A percentile compares a stretch with the other conserved stretches of the same genome.
phyloP scores from a whole-genome alignment of 2,329 filamentous ascomycete species.

The Fusarium lateritium region DNA sequence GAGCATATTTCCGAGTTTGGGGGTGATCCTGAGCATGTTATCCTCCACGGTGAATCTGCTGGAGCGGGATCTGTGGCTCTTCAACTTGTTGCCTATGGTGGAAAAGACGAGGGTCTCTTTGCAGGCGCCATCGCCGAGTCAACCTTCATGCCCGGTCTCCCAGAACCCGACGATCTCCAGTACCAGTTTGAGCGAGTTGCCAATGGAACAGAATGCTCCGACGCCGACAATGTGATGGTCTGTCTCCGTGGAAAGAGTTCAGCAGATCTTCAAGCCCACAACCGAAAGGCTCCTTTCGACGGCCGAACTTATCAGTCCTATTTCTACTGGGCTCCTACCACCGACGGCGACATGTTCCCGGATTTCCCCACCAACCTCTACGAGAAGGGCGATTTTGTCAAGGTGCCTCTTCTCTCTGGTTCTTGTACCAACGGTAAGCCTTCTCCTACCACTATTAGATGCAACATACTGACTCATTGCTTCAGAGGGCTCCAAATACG shows the following conservation, averaged over 20 bases:
- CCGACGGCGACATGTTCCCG: slow-evolving; percentile 63
- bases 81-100: slow-evolving; percentile 65
- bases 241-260: slow-evolving; percentile 60
- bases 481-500: slow-evolving; percentile 64
- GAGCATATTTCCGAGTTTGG: slow-evolving; percentile 71
- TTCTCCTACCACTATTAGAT: neutral
- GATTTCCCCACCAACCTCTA: slow-evolving; percentile 61
- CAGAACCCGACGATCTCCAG: slow-evolving; percentile 60
- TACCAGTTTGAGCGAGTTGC: slow-evolving; percentile 62
- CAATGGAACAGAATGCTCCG: slow-evolving; percentile 55
- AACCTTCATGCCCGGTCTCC: slow-evolving; percentile 66
- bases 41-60: slow-evolving; percentile 73
- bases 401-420: slow-evolving; percentile 63
- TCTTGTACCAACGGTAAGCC: slow-evolving; percentile 60
- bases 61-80: slow-evolving; percentile 72
- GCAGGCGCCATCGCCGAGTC: slow-evolving; percentile 63
- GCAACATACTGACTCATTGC: slow-evolving; percentile 16
- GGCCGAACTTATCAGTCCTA: slow-evolving; percentile 54
- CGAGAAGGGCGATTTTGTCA: slow-evolving; percentile 56
- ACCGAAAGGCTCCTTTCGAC: slow-evolving; percentile 58
- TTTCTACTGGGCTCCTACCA: slow-evolving; percentile 67
- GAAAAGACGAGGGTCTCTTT: slow-evolving; percentile 62
- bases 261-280: slow-evolving; percentile 58
- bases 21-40: slow-evolving; percentile 71
- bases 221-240: slow-evolving; percentile 52